phyloP scores from a whole-genome alignment of 1,284 basidiomycete species.

The Puccinia brachypodii region DNA sequence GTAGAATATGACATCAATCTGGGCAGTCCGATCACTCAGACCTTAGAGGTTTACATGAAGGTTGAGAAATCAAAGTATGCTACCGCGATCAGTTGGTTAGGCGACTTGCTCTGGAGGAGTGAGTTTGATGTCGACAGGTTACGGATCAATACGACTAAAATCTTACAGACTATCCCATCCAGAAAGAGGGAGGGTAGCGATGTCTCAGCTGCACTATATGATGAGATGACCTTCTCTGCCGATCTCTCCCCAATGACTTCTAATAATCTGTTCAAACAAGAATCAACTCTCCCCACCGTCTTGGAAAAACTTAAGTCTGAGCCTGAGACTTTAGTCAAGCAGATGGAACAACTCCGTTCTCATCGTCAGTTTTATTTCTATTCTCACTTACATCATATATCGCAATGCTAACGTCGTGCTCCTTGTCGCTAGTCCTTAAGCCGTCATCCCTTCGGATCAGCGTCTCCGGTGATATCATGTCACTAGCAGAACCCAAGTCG shows the following conservation, averaged over 20 bases:
- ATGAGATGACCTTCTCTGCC: slow-evolving; percentile 67
- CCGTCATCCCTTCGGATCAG: slow-evolving; percentile 81
- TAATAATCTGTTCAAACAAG: slow-evolving; percentile 70
- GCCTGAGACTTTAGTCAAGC: slow-evolving; percentile 70
- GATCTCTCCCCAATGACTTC: slow-evolving; percentile 72
- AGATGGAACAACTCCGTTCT: slow-evolving; percentile 72
- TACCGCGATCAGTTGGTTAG: slow-evolving; percentile 79
- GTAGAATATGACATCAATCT: slow-evolving; percentile 78
- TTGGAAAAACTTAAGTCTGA: slow-evolving; percentile 71
- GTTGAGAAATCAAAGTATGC: slow-evolving; percentile 80
- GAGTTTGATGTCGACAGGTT: slow-evolving; percentile 84
- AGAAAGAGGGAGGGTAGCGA: slow-evolving; percentile 85
- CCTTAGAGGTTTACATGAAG: slow-evolving; percentile 74
- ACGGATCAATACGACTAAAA: slow-evolving; percentile 81
- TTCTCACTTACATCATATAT: not conserved
- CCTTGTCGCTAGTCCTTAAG: slow-evolving; percentile 65
- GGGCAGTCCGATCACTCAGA: slow-evolving; percentile 74
- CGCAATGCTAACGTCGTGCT: not conserved
- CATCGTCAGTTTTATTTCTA: slow-evolving; percentile 63
- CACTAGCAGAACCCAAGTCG: slow-evolving; percentile 70
- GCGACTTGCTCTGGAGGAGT: slow-evolving; percentile 79
- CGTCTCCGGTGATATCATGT: slow-evolving; percentile 79
- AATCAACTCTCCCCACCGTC: slow-evolving; percentile 76
- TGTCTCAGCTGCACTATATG: slow-evolving; percentile 73
- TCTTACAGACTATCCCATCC: slow-evolving; percentile 87